phyloP scores from a whole-genome alignment of 1,284 basidiomycete genomes.

The Rhodotorula glutinis region DNA sequence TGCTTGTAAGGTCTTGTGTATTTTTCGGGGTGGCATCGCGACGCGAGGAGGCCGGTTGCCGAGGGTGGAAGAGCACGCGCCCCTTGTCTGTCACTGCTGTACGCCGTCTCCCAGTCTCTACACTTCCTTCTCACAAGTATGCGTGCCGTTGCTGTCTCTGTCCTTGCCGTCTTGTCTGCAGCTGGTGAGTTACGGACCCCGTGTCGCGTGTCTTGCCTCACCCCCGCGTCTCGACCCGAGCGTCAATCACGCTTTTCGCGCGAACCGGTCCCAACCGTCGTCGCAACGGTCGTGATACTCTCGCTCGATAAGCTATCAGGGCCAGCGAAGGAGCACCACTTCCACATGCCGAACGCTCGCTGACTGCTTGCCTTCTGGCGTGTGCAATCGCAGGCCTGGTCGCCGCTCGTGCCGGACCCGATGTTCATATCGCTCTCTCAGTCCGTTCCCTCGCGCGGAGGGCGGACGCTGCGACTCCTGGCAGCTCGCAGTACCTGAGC shows the following conservation, averaged over 20 bases:
- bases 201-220: background rate
- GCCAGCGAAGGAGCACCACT: background rate
- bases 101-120: no score
- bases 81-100: no score
- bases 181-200: background rate
- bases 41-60: no score
- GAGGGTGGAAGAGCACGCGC: no score
- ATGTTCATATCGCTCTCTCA: constrained; percentile 4
- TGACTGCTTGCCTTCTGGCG: background rate
- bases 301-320: no score
- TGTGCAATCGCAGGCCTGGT: constrained; percentile 3
- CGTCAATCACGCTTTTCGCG: background rate
- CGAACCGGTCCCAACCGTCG: background rate
- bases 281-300: background rate
- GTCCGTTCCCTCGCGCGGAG: constrained; percentile 11
- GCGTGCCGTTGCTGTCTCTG: background rate
- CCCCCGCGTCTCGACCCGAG: constrained; percentile 2
- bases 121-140: no score
- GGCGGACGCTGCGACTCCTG: constrained; percentile 6
- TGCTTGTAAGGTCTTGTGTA: no score
- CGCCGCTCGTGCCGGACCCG: constrained; percentile 4
- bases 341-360: background rate
- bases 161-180: background rate
- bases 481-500: constrained; percentile 21
- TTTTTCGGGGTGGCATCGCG: no score